Base-by-base conservation (phyloP, 495 filamentous ascomycete genomes). In the Darksidea phi region DNA sequence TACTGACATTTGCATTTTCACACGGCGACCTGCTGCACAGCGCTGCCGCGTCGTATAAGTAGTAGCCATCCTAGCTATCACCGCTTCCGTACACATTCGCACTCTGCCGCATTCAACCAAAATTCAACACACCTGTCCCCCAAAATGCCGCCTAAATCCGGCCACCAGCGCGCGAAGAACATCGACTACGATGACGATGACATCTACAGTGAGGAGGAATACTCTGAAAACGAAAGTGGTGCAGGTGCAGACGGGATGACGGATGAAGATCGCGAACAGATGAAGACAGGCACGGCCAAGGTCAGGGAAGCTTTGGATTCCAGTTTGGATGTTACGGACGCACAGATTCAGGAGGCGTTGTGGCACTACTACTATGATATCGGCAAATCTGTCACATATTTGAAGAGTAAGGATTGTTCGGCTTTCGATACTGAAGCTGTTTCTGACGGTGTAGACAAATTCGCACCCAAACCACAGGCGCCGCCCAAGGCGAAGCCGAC, bases 341-440 rank as follows among this genome's bases (percentile, higher is more conserved):
- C 82, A 32, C 86, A 95, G 59, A 91, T 96, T 42, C 81, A 95
- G 71, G 95, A 97, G 52, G 81, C 91, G 0, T 72, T 98, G 28
- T 98, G 91, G 90, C 84, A 97, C 72, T 97, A 96, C 72, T 98
- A 92, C 73, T 97, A 89, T 70, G 93, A 98, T 71, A 79, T 96
- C 24, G 83, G 84, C 24, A 96, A 97, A 70, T 82, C 89, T 0
- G 86, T 91, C 18, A 78, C 82, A 57, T 96, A 93, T 68, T 74
- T 98, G 37, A 77, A 84, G 45, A 83, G 86, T 84, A 85, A 23
- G 67, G 23, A n/a, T 6, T 43, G 41, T n/a, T 15, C 5, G 24
- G n/a, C 13, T 48, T 23, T 43, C 20, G 49, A 6, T 1, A 15
- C 28, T 13, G 5, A 18, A 8, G 6, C 12, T 6, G 18, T 34